Percentiles rank a stretch among this genome's conserved stretches.
These are phyloP conservation scores for Balakata baccata DNA, from an alignment of 345 rosid genomes.

Conservation along the genomic window DNA sequence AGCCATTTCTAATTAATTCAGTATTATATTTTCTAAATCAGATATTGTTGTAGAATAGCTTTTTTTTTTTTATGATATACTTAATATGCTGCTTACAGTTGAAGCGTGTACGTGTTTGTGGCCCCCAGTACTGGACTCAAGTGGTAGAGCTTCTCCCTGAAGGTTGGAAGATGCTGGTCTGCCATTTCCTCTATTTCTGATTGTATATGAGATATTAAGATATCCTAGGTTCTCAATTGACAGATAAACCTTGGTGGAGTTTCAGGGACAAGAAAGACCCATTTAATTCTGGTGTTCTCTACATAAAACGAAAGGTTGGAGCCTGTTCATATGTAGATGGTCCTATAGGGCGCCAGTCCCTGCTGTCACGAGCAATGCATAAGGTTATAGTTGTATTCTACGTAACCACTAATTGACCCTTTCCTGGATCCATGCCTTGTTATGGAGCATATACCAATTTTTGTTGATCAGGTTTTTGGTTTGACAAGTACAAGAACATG, in stretches of 20 bases:
- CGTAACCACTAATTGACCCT: background rate
- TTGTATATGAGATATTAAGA: conserved; percentile 8
- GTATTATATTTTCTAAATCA: conserved; percentile 1
- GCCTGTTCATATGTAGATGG: conserved; percentile 97
- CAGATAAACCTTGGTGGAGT: conserved; percentile 93
- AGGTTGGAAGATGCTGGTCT: conserved; percentile 43
- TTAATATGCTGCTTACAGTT: conserved; percentile 58
- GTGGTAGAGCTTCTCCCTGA: conserved; percentile 77
- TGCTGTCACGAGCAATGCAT: conserved; percentile 94
- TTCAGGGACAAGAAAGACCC: conserved; percentile 67
- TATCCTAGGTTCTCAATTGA: conserved; percentile 10
- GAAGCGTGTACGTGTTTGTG: conserved; percentile 73
- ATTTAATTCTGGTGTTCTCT: conserved; percentile 77
- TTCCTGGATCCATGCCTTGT: conserved; percentile 11
- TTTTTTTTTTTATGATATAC: background rate
- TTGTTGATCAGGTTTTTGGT: conserved; percentile 67
- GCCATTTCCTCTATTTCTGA: conserved; percentile 15
- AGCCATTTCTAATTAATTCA: background rate
- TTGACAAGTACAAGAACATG: conserved; percentile 46
- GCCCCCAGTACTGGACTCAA: conserved; percentile 98
- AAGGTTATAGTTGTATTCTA: conserved; percentile 49
- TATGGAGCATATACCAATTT: conserved; percentile 12
- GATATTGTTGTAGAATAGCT: background rate
- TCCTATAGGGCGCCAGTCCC: conserved; percentile 88
- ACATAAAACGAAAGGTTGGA: conserved; percentile 91